Conservation (phyloP, 352 stramenopile species). For the Pythium dissotocum region DNA sequence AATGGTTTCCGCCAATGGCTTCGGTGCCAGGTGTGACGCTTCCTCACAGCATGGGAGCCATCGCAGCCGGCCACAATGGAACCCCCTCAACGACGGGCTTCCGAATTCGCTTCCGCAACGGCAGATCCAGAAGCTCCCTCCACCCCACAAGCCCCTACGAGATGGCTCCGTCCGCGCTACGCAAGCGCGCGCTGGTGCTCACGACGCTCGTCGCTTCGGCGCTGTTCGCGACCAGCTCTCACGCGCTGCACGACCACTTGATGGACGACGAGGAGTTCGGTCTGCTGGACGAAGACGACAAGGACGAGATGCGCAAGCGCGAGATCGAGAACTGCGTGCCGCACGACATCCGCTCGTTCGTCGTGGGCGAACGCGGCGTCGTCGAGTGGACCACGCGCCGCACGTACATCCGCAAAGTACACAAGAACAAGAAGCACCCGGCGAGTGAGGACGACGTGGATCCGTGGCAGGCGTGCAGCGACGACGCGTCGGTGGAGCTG, state of each 20-base stretch:
- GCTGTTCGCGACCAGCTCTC: constrained; percentile 6
- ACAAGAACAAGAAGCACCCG: constrained; percentile 42
- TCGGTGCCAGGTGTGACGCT: background rate
- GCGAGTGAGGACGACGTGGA: constrained; percentile 32
- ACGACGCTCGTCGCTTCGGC: constrained; percentile 19
- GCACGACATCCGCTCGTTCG: constrained; percentile 74
- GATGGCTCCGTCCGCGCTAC: background rate
- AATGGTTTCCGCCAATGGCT: constrained; percentile 12
- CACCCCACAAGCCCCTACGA: background rate
- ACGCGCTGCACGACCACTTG: constrained; percentile 36
- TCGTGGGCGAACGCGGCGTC: constrained; percentile 48
- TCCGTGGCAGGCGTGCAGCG: constrained; percentile 70
- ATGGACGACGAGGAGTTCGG: constrained; percentile 40
- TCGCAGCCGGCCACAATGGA: background rate
- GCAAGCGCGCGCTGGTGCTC: background rate
- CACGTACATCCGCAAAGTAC: constrained; percentile 72
- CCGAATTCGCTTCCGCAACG: background rate
- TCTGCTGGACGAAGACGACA: constrained; percentile 47
- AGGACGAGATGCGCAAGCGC: constrained; percentile 70
- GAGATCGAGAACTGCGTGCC: constrained; percentile 86
- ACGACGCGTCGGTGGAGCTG: constrained; percentile 61
- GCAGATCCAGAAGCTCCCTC: background rate
- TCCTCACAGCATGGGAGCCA: constrained; percentile 1
- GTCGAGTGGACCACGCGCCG: constrained; percentile 74
- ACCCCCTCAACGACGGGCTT: background rate